A percentile compares a stretch with the other conserved stretches of the same genome.
phyloP scores from a whole-genome alignment of 2,329 filamentous ascomycete genomes.

The Macrophomina tecta region DNA sequence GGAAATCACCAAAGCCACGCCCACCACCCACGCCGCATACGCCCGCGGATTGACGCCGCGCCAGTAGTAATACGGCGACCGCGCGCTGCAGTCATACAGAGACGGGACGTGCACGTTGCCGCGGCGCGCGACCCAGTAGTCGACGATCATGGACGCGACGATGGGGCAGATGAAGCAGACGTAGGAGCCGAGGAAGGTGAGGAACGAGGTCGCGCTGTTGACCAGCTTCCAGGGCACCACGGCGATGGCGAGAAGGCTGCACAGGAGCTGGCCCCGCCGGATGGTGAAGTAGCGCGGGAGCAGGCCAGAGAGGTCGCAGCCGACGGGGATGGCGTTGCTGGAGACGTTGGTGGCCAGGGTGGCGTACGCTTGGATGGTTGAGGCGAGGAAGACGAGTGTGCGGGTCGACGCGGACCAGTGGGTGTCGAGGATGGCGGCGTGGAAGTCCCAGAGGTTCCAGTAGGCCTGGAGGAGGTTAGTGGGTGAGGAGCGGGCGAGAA shows the following conservation, averaged over 20 bases:
- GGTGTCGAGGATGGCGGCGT: conserved; percentile 42
- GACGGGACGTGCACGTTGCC: conserved; percentile 28
- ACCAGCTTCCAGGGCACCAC: conserved; percentile 36
- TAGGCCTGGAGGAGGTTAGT: not conserved
- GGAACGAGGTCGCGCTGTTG: conserved; percentile 42
- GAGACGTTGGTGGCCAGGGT: conserved; percentile 46
- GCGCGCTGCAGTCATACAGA: conserved; percentile 26
- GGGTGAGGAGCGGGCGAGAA: not conserved
- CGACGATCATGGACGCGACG: conserved; percentile 42
- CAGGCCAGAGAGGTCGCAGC: conserved; percentile 37
- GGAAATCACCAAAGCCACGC: conserved; percentile 33
- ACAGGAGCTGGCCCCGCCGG: conserved; percentile 34
- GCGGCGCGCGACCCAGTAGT: conserved; percentile 43
- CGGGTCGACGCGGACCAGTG: conserved; percentile 43
- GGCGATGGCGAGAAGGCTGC: conserved; percentile 33
- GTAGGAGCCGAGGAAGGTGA: conserved; percentile 47
- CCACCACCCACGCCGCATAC: conserved; percentile 27
- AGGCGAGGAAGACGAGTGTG: conserved; percentile 44
- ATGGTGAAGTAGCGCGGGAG: conserved; percentile 32
- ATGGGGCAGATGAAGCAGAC: conserved; percentile 47
- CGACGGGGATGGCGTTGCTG: conserved; percentile 35
- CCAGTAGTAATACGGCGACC: conserved; percentile 22
- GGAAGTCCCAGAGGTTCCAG: conserved; percentile 51
- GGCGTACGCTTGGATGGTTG: conserved; percentile 40
- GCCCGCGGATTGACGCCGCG: not conserved